These are phyloP conservation scores for Triangularia setosa DNA, from an alignment of 2,329 filamentous ascomycete species.

Conservation along the genomic window DNA sequence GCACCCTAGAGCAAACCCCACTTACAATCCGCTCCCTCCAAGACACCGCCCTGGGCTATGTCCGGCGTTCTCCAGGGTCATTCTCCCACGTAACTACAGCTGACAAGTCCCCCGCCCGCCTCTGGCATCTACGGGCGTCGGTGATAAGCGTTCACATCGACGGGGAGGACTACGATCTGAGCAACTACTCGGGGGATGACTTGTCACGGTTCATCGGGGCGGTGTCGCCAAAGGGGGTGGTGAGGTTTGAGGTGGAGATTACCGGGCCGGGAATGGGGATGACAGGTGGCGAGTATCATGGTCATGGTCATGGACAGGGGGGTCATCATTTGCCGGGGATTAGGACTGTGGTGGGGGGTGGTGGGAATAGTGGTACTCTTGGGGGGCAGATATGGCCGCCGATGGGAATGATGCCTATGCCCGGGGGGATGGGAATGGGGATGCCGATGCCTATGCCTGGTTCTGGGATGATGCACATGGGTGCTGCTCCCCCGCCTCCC, in stretches of 20 bases:
- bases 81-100: conserved; percentile 8
- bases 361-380: background rate
- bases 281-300: background rate
- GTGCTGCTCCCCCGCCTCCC: background rate
- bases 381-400: background rate
- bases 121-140: conserved; percentile 21
- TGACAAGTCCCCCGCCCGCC: background rate
- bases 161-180: conserved; percentile 30
- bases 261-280: background rate
- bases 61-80: conserved; percentile 11
- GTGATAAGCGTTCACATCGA: conserved; percentile 26
- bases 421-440: background rate
- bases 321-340: background rate
- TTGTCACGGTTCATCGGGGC: conserved; percentile 27
- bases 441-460: background rate
- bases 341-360: background rate
- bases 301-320: background rate
- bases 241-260: conserved; percentile 18
- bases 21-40: conserved; percentile 14
- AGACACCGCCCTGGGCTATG: conserved; percentile 17
- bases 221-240: background rate
- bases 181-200: conserved; percentile 30
- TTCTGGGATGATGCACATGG: background rate
- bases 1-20: conserved; percentile 15
- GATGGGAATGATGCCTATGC: background rate